A percentile compares a stretch with the other conserved stretches of the same genome.
Evolutionary conservation across 441 rosid species (phyloP).

Genomic region (Sinapis alba): DNA sequence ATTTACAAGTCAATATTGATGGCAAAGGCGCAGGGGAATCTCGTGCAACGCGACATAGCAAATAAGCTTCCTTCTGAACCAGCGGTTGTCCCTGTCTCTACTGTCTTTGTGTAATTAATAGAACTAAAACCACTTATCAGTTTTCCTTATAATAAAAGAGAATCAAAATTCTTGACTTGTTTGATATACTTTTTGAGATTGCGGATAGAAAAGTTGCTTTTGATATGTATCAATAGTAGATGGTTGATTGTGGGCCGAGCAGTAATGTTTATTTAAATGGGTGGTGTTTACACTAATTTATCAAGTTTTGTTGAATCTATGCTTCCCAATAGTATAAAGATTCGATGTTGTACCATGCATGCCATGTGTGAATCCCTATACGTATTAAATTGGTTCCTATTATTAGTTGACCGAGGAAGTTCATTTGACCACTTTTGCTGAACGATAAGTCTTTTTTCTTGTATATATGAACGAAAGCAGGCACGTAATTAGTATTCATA

Average conservation of each 20-base stretch:
- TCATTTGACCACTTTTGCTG: background rate
- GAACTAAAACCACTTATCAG: background rate
- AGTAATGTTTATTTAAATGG: slow-evolving; percentile 8
- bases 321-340: background rate
- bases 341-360: background rate
- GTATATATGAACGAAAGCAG: background rate
- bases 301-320: slow-evolving; percentile 10
- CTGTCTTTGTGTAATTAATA: slow-evolving; percentile 9
- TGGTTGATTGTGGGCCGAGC: slow-evolving; percentile 24
- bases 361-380: background rate
- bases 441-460: background rate
- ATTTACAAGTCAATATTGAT: slow-evolving; percentile 65
- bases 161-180: slow-evolving; percentile 25
- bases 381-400: background rate
- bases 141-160: background rate
- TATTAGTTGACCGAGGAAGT: background rate
- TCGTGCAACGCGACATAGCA: slow-evolving; percentile 45
- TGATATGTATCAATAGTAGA: slow-evolving; percentile 16
- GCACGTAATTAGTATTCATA: background rate
- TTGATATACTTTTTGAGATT: slow-evolving; percentile 1
- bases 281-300: background rate
- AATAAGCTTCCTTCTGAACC: slow-evolving; percentile 33
- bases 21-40: slow-evolving; percentile 54
- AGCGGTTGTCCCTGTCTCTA: slow-evolving; percentile 14
- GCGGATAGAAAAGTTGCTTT: slow-evolving; percentile 5